Evolutionary conservation across 306 rosid genomes (phyloP), one percentile per base, ranked within the genome.

Genomic region (Mimosa bimucronata): DNA sequence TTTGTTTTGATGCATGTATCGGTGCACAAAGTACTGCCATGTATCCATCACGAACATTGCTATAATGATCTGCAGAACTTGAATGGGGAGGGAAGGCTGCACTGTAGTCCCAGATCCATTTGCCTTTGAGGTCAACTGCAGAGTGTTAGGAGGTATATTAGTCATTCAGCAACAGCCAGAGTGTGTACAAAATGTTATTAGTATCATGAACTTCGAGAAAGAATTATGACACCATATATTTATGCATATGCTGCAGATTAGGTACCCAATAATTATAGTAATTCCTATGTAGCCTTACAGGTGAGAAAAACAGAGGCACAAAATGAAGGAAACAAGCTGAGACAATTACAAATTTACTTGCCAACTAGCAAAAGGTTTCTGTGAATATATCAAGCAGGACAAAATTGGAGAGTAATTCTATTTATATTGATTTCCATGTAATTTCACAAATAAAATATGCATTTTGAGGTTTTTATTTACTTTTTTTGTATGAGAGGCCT

Each of bases 1-100:
- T 16, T 64, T 64, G 69, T 64, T 64, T 9, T 64, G 69, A 64
- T 64, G 69, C 69, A 64, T 64, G 69, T 64, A 64, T 30, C 69
- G 10, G 69, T 64, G 69, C 69, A 64, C 69, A 30, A 64, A 64
- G 42, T 64, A 64, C 69, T 64, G 69, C 42, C 69, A 64, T 30
- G 68, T 64, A 6, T 64, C 69, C 69, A 64, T 5, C 5, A 64
- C 69, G 29, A 64, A 30, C 69, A 64, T 64, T 0, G 69, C 69
- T 29, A 64, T 64, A 18, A 64, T 29, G 23, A 64, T 30, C 69
- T 64, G 69, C 23, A 16, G 2, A 64, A 64, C 42, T 80, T 87
- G 88, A 48, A 75, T 57, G 5, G 77, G 73, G 38, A 87, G 44
- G 9, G 90, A 84, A 14, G 90, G 86, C 67, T 84, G 90, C 81